These are phyloP conservation scores for Quercus mongolica DNA, from an alignment of 306 rosid species.

Conservation along the genomic window DNA sequence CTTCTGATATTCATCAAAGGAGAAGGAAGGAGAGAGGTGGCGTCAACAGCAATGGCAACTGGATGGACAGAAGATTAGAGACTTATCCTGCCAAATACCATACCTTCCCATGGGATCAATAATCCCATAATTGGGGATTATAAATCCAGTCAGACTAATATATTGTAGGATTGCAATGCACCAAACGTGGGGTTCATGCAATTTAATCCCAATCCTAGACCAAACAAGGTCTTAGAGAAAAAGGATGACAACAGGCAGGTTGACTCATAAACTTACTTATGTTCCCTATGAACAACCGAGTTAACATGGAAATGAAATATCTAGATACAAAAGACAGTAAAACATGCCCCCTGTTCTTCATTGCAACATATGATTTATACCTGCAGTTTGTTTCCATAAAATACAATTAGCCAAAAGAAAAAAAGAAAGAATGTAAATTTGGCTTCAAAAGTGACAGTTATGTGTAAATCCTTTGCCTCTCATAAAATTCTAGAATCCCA, in stretches of 20 bases:
- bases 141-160: too few species aligned
- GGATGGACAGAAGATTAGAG: too few species aligned
- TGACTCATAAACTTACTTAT: neutral
- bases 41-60: too few species aligned
- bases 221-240: neutral
- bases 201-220: too few species aligned
- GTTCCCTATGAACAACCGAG: neutral
- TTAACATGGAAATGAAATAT: neutral
- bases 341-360: neutral
- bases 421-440: conserved; percentile 2
- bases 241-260: neutral
- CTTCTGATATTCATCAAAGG: too few species aligned
- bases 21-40: too few species aligned
- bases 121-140: too few species aligned
- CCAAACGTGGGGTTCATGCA: too few species aligned
- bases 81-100: too few species aligned
- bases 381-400: neutral
- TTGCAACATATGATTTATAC: neutral
- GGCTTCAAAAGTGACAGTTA: neutral
- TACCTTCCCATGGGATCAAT: too few species aligned
- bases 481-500: neutral
- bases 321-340: neutral
- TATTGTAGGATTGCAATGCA: too few species aligned
- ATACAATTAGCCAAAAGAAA: neutral
- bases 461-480: neutral